Evolutionary conservation across 805 yeast species (phyloP).

Genomic region (Isabelozyma rhagii): DNA sequence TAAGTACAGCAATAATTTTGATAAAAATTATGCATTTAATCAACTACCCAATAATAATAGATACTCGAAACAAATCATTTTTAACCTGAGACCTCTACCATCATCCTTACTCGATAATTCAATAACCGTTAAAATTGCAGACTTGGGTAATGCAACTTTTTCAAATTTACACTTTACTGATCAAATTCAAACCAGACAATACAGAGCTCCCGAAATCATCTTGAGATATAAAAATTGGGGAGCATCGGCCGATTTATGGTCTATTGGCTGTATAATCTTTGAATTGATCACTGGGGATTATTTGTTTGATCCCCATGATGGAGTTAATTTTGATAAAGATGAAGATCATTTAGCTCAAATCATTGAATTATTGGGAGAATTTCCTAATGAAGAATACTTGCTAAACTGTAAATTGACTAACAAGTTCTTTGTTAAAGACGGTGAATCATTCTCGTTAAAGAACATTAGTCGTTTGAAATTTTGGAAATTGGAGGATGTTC

Average conservation of each 20-base stretch:
- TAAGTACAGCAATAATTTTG: conserved; percentile 7
- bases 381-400: conserved; percentile 39
- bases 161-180: conserved; percentile 75
- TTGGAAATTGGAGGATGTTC: conserved; percentile 50
- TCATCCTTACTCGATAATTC: conserved; percentile 1
- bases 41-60: conserved; percentile 4
- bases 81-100: not conserved
- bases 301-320: conserved; percentile 57
- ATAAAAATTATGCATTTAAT: conserved; percentile 8
- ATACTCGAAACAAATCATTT: not conserved
- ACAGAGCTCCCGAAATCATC: conserved; percentile 77
- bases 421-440: conserved; percentile 37
- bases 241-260: conserved; percentile 61
- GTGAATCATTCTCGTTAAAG: conserved; percentile 24
- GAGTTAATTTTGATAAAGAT: conserved; percentile 46
- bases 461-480: conserved; percentile 47
- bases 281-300: conserved; percentile 62
- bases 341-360: conserved; percentile 66
- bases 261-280: conserved; percentile 55
- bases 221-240: conserved; percentile 51
- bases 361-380: conserved; percentile 48
- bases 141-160: conserved; percentile 90
- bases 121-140: conserved; percentile 72
- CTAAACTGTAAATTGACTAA: conserved; percentile 35
- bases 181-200: conserved; percentile 89